phyloP scores from a whole-genome alignment of 176 grass and related monocot genomes.

The Canna indica region DNA sequence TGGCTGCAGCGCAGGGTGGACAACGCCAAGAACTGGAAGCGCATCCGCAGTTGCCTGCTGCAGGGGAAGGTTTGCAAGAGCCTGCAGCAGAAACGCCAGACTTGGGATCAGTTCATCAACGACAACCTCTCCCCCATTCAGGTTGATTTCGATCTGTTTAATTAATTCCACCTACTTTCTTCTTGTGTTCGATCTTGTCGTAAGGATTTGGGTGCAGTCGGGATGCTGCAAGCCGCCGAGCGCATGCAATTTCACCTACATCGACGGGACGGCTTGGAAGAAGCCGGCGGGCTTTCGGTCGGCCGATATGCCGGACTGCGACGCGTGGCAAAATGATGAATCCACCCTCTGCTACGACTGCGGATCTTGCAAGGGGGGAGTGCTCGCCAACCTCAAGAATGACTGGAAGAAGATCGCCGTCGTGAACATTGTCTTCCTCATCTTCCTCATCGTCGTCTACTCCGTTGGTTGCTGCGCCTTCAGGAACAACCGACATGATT shows the following conservation, averaged over 20 bases:
- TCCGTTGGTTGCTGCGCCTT: not conserved
- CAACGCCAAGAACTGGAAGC: slow-evolving; percentile 22
- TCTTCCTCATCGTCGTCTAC: not conserved
- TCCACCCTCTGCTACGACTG: slow-evolving; percentile 5
- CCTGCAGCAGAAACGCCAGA: slow-evolving; percentile 23
- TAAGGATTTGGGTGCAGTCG: slow-evolving; percentile 1
- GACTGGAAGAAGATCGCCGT: slow-evolving; percentile 3
- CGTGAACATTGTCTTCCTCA: not conserved
- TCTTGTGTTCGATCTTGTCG: not conserved
- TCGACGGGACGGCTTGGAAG: not conserved
- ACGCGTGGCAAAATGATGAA: not conserved
- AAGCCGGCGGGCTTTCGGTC: not conserved
- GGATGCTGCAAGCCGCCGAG: slow-evolving; percentile 12
- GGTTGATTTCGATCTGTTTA: slow-evolving; percentile 19
- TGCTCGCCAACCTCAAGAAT: not conserved
- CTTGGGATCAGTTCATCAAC: slow-evolving; percentile 39
- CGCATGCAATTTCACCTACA: slow-evolving; percentile 9
- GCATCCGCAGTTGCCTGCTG: slow-evolving; percentile 46
- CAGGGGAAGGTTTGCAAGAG: slow-evolving; percentile 29
- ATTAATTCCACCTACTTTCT: not conserved
- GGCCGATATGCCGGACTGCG: not conserved
- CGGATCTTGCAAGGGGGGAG: not conserved
- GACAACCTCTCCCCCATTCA: slow-evolving; percentile 39
- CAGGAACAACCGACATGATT: not conserved
- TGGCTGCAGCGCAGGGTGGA: slow-evolving; percentile 38